phyloP scores from a whole-genome alignment of 768 basidiomycete species.

The Exidia glandulosa region DNA sequence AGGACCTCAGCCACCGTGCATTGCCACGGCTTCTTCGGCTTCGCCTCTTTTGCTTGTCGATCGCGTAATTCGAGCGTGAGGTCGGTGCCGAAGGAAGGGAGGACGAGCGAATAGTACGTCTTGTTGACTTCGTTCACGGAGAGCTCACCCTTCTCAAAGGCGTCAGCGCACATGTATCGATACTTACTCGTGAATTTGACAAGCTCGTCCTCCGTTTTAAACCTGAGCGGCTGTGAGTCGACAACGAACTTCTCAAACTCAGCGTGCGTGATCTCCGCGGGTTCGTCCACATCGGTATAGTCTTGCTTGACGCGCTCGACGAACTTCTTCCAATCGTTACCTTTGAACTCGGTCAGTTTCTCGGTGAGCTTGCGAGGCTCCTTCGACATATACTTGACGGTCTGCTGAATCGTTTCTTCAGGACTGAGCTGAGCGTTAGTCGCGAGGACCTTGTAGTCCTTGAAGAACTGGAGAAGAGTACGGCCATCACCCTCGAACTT shows the following conservation, averaged over 20 bases:
- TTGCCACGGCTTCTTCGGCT: too few relatives aligned
- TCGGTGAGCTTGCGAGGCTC: not conserved
- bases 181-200: not conserved
- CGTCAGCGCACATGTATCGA: not conserved
- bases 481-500: not conserved
- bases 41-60: too few relatives aligned
- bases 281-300: not conserved
- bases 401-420: not conserved
- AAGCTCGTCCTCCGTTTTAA: not conserved
- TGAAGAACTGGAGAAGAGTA: not conserved
- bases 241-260: not conserved
- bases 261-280: not conserved
- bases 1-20: too few relatives aligned
- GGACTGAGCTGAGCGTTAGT: not conserved
- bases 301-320: not conserved
- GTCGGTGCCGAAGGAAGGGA: too few relatives aligned
- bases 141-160: not conserved
- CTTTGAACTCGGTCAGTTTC: not conserved
- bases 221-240: not conserved
- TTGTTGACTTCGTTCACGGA: not conserved
- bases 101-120: not conserved
- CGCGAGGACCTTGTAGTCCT: not conserved
- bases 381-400: not conserved
- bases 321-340: not conserved
- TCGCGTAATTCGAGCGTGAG: too few relatives aligned